Evolutionary conservation across 768 basidiomycete species (phyloP), one percentile per base, ranked within the genome.

Genomic region (Amanita pseudoporphyria): DNA sequence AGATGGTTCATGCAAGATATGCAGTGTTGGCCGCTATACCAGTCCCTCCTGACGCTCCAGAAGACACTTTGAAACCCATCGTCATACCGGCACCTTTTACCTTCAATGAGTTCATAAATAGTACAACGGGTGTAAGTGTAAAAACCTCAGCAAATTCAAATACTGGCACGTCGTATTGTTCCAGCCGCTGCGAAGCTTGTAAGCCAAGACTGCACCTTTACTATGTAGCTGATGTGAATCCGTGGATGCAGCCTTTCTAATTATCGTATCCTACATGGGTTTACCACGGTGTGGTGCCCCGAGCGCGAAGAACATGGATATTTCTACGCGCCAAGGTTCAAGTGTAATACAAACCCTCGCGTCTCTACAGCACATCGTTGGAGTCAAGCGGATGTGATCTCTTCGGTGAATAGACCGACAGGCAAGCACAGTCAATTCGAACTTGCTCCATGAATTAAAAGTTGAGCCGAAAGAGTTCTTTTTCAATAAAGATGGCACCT

Each of bases 251-350:
- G 86, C 35, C 71, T 88, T 6, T 65, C 73, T 6, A 80, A 80
- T 53, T 83, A 87, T 59, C 78, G 80, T 39, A 71, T 85, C 36
- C 69, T 90, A 33, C 78, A 83, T 47, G 76, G 80, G 50, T 60
- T 68, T 5, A 87, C 82, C 14, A 87, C 87, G 2, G 71, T 72
- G 31, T 90, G 87, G 87, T 88, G 87, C 57, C 77, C 84, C 2
- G 84, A 86, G 40, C 79, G 81, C 45, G 87, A 90, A 67, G 87
- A 88, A 54, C 85, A 89, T 49, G 87, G 87, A 2, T 89, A 84
- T 58, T 79, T 81, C 60, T 77, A 88, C 47, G 71, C 78, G 1
- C 85, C 87, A 0, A 59, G 75, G 10, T 89, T 81, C 71, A 87
- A 85, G 58, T 90, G 87, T 59, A 82, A 60, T 63, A 89, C 87